Evolutionary conservation across 202 grass and related monocot genomes (phyloP), one percentile per base, ranked within the genome.

Genomic region (Hordeum pubiflorum): DNA sequence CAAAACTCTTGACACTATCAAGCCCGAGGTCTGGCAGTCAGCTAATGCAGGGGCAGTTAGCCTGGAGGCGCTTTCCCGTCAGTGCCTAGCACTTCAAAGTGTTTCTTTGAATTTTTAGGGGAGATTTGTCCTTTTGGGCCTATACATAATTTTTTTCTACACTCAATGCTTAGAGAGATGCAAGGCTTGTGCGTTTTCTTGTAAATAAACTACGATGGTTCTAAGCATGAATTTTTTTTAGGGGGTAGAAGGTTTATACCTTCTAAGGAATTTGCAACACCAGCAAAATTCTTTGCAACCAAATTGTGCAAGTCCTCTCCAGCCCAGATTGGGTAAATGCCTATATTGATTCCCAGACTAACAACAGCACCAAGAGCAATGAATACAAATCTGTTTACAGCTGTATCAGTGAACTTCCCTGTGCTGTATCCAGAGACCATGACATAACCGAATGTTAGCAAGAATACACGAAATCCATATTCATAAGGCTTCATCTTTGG

Each of bases 251-350:
- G 59, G 26, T 12, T 12, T 12, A 22, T 73, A 94, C 91, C 94
- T 97, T 97, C 91, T 78, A 97, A 87, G 58, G 94, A 97, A 81
- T 94, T 94, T 27, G 91, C 89, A n/a, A 97, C 85, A 22, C 89
- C 89, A 24, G 34, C 69, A 63, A 97, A 94, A 77, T 92, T 94
- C 61, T 92, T 92, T 58, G 89, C 86, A 54, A 92, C 78, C 67
- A 97, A 74, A 20, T 81, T 87, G 86, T 97, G 91, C 78, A 97
- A 65, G 87, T 97, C 94, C 84, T 97, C 94, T 43, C 91, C 94
- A 15, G 94, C 91, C 94, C 94, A 97, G 43, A 97, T 97, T 43
- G 94, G 91, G 57, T 84, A 86, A 82, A 97, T 89, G 38, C 89
- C 87, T 27, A 92, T 90, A 77, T 97, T 94, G 74, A 97, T 72